Percentiles rank a stretch among this genome's conserved stretches.
Conservation (phyloP, 495 filamentous ascomycete genomes). For the Annulohypoxylon bovei region DNA sequence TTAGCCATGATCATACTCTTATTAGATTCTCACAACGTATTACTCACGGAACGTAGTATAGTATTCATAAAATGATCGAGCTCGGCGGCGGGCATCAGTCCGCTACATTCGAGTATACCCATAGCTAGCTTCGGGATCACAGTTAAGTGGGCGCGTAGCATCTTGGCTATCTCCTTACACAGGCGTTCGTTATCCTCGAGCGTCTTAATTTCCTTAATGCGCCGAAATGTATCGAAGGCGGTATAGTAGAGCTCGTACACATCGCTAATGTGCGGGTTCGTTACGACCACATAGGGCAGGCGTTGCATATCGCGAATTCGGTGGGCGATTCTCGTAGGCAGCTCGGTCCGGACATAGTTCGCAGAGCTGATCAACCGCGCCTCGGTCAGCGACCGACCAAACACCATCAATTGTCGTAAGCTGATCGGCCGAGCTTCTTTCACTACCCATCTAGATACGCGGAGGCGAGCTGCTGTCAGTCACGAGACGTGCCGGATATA, state of each 20-base stretch:
- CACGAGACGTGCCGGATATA: slow-evolving; percentile 26
- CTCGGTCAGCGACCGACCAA: slow-evolving; percentile 88
- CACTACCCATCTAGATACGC: slow-evolving; percentile 77
- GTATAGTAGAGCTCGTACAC: slow-evolving; percentile 97
- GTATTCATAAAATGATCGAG: slow-evolving; percentile 97
- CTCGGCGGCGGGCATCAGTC: slow-evolving; percentile 77
- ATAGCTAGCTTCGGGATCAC: slow-evolving; percentile 94
- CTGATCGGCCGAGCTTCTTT: slow-evolving; percentile 87
- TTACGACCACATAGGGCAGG: slow-evolving; percentile 93
- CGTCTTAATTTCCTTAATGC: slow-evolving; percentile 81
- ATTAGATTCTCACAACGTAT: background rate
- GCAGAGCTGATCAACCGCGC: slow-evolving; percentile 88
- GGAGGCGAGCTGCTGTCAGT: slow-evolving; percentile 38
- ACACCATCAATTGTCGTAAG: slow-evolving; percentile 92
- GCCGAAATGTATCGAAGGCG: slow-evolving; percentile 90
- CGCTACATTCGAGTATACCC: slow-evolving; percentile 88
- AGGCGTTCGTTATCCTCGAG: slow-evolving; percentile 91
- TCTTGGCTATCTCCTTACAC: slow-evolving; percentile 81
- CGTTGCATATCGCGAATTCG: slow-evolving; percentile 97
- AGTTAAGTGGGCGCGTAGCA: slow-evolving; percentile 85
- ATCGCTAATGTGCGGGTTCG: slow-evolving; percentile 91
- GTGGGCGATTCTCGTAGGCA: slow-evolving; percentile 91
- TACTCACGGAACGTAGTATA: slow-evolving; percentile 82
- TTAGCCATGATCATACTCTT: background rate
- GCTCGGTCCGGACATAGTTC: slow-evolving; percentile 95